Evolutionary conservation across 352 stramenopile species (phyloP).

Genomic region (Halophytophthora batemanensis): DNA sequence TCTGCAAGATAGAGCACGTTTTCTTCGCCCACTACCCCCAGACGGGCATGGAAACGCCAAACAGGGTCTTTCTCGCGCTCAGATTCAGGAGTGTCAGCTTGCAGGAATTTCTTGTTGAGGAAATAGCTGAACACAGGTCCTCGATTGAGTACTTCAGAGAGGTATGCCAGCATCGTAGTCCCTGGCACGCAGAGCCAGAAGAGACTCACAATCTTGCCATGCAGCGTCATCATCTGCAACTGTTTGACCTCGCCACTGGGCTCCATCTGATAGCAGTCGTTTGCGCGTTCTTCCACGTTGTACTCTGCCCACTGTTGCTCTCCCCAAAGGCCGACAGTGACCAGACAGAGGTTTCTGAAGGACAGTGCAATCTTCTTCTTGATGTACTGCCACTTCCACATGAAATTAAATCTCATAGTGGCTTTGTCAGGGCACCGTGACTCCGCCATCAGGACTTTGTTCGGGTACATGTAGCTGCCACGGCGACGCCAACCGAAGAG

Average conservation of each 20-base stretch:
- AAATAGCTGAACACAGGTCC: constrained; percentile 61
- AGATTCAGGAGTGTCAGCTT: constrained; percentile 52
- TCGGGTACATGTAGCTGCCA: constrained; percentile 46
- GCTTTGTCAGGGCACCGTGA: constrained; percentile 6
- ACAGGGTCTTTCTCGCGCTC: constrained; percentile 49
- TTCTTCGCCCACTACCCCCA: constrained; percentile 39
- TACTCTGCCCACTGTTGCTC: constrained; percentile 47
- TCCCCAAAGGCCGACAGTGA: constrained; percentile 49
- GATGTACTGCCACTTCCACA: constrained; percentile 60
- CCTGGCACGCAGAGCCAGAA: constrained; percentile 61
- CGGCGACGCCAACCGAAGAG: constrained; percentile 37
- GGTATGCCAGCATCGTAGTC: constrained; percentile 43
- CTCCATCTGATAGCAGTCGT: constrained; percentile 57
- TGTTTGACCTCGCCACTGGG: constrained; percentile 55
- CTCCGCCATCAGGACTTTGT: constrained; percentile 8
- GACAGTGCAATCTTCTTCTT: constrained; percentile 59
- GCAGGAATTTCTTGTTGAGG: constrained; percentile 54
- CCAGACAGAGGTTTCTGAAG: constrained; percentile 38
- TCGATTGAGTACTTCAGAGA: constrained; percentile 53
- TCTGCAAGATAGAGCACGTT: constrained; percentile 50
- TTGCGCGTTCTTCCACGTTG: constrained; percentile 56
- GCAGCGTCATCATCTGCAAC: constrained; percentile 67
- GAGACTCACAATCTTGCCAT: constrained; percentile 60
- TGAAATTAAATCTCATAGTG: constrained; percentile 41
- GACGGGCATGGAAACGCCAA: constrained; percentile 35